Base-by-base conservation (phyloP, 768 basidiomycete genomes). In the Lyophyllum semitale region DNA sequence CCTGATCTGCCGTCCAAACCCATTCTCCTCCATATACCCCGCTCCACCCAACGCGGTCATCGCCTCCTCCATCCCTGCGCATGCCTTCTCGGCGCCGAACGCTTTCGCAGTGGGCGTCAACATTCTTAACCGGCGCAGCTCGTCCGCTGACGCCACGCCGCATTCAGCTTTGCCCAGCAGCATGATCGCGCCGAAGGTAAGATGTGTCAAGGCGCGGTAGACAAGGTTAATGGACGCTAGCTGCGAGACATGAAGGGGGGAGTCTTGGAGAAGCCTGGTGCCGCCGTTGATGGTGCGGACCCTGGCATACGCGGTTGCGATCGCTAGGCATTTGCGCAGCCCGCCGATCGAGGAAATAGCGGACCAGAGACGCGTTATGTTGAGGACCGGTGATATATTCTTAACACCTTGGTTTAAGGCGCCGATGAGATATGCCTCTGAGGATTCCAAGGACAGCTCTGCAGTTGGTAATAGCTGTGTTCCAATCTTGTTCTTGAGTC, bases 11-110 rank as follows among this genome's bases (percentile, higher is more conserved):
- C 83, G 73, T 8, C 84, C 87, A 45, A 92, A 82, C 1, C 82
- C 84, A 53, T 83, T 89, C 68, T 93, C 91, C 60, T 89, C 87
- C 89, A 92, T 92, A 63, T 91, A 93, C 0, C 91, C 91, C 45
- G 86, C 84, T 1, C 89, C 89, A 22, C 91, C 90, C 2, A 91
- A 71, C 5, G 83, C 75, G 29, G 83, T 73, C 88, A 92, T 91
- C 30, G 86, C 81, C 60, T 90, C 86, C 56, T 88, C 86, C 75
- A 91, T 84, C 2, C 82, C 86, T 0, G 76, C 64, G 49, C 77
- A 78, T 0, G 84, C 83, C 58, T 84, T 84, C 59, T 88, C 83
- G 9, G 89, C 81, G 9, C 80, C 77, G 65, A 88, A 92, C 0
- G 84, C 87, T 67, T 92, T 92, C 26, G 79, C 75, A 3, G 84